These are phyloP conservation scores for Aspergillus sp. DNA, from an alignment of 2,329 filamentous ascomycete genomes.

Conservation along the genomic window DNA sequence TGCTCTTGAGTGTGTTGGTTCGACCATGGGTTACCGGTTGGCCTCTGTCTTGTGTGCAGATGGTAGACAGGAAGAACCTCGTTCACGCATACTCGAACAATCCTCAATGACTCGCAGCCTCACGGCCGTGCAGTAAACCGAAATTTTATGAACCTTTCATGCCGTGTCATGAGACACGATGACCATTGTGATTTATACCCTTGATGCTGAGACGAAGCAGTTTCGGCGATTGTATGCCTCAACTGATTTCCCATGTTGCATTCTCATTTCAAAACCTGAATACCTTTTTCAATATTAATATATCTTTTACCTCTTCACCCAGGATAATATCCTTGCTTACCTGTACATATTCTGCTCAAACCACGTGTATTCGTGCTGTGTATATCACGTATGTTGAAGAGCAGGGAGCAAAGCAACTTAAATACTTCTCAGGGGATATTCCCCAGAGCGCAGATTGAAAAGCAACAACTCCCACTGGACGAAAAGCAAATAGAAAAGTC, in stretches of 20 bases:
- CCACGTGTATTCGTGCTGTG: too few species aligned
- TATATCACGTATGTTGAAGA: neutral
- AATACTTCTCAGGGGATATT: neutral
- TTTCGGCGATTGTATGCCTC: neutral
- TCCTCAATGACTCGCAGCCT: neutral
- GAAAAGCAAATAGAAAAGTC: neutral
- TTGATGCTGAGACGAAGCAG: neutral
- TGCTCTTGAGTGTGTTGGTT: neutral
- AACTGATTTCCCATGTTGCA: neutral
- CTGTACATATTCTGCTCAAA: neutral
- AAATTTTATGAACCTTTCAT: neutral
- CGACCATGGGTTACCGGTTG: slow-evolving; percentile 3
- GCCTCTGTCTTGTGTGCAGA: neutral
- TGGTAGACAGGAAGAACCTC: too few species aligned
- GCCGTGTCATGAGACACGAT: neutral
- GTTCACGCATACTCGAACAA: too few species aligned
- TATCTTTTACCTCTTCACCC: too few species aligned
- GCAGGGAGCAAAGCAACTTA: neutral
- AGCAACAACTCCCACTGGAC: neutral
- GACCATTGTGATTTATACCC: neutral
- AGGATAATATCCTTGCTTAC: neutral
- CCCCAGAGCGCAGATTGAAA: neutral
- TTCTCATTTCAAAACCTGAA: neutral
- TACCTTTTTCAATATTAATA: too few species aligned
- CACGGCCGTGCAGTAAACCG: neutral